These are phyloP conservation scores for Leptosphaerulina australis DNA, from an alignment of 2,329 filamentous ascomycete species.

Conservation along the genomic window DNA sequence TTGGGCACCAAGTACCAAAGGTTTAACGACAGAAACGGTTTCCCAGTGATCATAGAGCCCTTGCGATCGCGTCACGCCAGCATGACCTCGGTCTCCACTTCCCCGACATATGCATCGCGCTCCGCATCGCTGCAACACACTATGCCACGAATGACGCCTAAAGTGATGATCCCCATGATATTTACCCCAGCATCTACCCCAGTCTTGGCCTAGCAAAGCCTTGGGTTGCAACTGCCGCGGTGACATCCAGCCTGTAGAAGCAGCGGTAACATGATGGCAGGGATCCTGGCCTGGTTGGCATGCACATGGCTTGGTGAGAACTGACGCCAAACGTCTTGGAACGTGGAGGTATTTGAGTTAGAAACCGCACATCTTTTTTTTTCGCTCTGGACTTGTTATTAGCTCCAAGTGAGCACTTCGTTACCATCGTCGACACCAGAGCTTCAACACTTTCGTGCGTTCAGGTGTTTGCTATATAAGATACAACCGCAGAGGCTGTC, in stretches of 20 bases:
- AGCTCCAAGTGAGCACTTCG: neutral
- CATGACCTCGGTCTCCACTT: constrained; percentile 24
- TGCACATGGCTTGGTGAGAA: constrained; percentile 15
- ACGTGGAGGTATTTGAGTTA: constrained; percentile 20
- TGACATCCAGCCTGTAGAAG: constrained; percentile 15
- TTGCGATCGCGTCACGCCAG: constrained; percentile 1
- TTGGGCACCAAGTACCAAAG: neutral
- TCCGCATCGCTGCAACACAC: neutral
- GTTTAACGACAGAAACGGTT: neutral
- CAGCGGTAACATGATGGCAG: constrained; percentile 1
- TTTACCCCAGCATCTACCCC: constrained; percentile 31
- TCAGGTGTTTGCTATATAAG: neutral
- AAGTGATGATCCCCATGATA: constrained; percentile 22
- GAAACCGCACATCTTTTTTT: neutral
- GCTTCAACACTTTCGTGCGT: neutral
- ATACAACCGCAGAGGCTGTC: neutral
- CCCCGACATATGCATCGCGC: constrained; percentile 14
- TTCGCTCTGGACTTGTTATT: neutral
- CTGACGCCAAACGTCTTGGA: constrained; percentile 9
- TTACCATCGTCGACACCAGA: neutral
- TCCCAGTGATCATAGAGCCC: neutral
- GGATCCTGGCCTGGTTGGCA: constrained; percentile 13
- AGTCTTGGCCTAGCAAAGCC: constrained; percentile 21
- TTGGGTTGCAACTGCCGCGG: constrained; percentile 25
- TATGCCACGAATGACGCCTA: constrained; percentile 15